phyloP scores from a whole-genome alignment of 1,139 yeast genomes.

The Taiozyma onychis region DNA sequence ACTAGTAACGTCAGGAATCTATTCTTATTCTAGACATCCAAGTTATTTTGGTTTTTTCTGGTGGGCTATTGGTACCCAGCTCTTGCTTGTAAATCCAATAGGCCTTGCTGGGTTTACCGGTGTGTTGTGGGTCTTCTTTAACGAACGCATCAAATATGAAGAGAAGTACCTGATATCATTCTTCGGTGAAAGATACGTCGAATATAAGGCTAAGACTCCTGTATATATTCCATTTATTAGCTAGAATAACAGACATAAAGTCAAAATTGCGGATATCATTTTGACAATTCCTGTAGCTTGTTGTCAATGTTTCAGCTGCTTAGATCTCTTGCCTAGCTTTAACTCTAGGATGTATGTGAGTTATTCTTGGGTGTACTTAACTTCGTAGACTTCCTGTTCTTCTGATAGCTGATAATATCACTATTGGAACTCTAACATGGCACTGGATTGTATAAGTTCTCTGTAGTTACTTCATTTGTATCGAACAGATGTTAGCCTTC shows the following conservation, averaged over 20 bases:
- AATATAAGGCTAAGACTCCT: constrained; percentile 45
- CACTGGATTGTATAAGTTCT: too few species aligned
- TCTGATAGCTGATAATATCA: too few species aligned
- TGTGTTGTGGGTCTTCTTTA: constrained; percentile 64
- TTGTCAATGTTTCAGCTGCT: too few species aligned
- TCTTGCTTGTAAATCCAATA: constrained; percentile 60
- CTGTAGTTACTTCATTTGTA: too few species aligned
- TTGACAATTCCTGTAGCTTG: too few species aligned
- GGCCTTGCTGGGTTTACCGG: constrained; percentile 41
- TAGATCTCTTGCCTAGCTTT: too few species aligned
- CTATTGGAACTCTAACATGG: too few species aligned
- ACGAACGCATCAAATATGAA: constrained; percentile 59
- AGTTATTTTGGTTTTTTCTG: constrained; percentile 87
- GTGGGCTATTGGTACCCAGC: constrained; percentile 89
- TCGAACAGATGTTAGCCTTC: too few species aligned
- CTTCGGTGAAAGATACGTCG: constrained; percentile 59
- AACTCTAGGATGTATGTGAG: too few species aligned
- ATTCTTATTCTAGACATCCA: constrained; percentile 70
- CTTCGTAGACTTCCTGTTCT: too few species aligned
- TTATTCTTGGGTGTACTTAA: too few species aligned
- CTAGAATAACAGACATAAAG: constrained; percentile 8
- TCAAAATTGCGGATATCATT: too few species aligned
- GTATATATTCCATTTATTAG: constrained; percentile 62
- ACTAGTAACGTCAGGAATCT: constrained; percentile 71
- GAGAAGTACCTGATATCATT: constrained; percentile 59